These are phyloP conservation scores for Salvia hispanica DNA, from an alignment of 257 asterid genomes.

Conservation along the genomic window DNA sequence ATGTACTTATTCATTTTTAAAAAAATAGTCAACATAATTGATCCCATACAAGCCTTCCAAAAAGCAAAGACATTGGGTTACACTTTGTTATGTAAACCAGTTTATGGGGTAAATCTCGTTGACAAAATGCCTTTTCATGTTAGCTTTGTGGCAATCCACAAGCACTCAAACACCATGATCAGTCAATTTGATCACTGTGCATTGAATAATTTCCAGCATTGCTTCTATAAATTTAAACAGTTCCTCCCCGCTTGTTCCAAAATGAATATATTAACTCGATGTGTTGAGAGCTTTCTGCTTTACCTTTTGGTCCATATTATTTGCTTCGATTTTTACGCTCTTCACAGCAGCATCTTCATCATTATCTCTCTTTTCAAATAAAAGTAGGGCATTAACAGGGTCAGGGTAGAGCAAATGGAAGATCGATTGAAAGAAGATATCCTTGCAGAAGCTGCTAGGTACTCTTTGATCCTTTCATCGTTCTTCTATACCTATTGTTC, in stretches of 20 bases:
- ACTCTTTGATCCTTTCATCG: constrained; percentile 25
- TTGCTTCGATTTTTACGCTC: constrained; percentile 26
- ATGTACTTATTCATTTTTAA: constrained; percentile 16
- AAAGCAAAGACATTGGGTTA: constrained; percentile 19
- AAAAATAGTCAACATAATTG: background rate
- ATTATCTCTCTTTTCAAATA: constrained; percentile 50
- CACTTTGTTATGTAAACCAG: constrained; percentile 9
- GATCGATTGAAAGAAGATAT: constrained; percentile 91
- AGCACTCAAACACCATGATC: constrained; percentile 25
- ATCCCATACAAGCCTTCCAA: constrained; percentile 24
- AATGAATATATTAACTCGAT: constrained; percentile 29
- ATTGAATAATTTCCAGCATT: background rate
- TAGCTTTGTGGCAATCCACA: constrained; percentile 18
- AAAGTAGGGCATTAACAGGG: constrained; percentile 97
- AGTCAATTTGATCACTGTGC: constrained; percentile 6
- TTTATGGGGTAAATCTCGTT: constrained; percentile 24
- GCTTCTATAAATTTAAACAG: constrained; percentile 6
- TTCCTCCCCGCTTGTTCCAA: background rate
- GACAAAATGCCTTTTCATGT: constrained; percentile 25
- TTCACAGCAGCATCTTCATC: constrained; percentile 36
- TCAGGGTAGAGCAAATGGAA: constrained; percentile 98
- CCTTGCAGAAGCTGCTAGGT: constrained; percentile 90
- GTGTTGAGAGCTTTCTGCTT: constrained; percentile 28
- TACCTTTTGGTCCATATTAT: constrained; percentile 22
- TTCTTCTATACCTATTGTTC: constrained; percentile 13